phyloP scores from a whole-genome alignment of 2,329 filamentous ascomycete species.

The Laburnicola sp. region DNA sequence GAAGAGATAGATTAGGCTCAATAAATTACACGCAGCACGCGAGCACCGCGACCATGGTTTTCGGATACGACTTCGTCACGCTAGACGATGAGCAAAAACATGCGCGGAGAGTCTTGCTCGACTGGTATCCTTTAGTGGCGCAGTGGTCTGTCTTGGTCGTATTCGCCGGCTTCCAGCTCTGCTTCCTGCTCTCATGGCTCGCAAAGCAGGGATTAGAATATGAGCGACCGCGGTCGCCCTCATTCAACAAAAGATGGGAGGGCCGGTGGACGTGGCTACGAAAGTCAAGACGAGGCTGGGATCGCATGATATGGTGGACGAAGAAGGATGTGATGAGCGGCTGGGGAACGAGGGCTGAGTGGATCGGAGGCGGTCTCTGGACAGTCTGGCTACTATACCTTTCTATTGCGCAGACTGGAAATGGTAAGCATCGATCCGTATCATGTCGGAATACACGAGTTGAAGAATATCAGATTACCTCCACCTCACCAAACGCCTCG shows the following conservation, averaged over 20 bases:
- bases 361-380: conserved; percentile 55
- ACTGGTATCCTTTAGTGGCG: conserved; percentile 58
- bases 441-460: neutral
- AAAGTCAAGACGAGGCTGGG: conserved; percentile 27
- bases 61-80: conserved; percentile 59
- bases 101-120: conserved; percentile 56
- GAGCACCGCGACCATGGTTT: conserved; percentile 17
- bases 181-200: conserved; percentile 43
- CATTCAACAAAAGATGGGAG: conserved; percentile 40
- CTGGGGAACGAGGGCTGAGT: conserved; percentile 57
- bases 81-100: conserved; percentile 55
- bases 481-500: conserved; percentile 65
- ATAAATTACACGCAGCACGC: conserved; percentile 1
- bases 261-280: conserved; percentile 29
- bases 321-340: conserved; percentile 48
- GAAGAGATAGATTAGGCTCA: conserved; percentile 3
- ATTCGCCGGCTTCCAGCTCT: conserved; percentile 48
- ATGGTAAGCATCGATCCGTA: conserved; percentile 50
- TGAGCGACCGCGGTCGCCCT: conserved; percentile 48
- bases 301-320: conserved; percentile 49
- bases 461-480: conserved; percentile 57
- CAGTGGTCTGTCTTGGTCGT: conserved; percentile 58
- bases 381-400: conserved; percentile 57
- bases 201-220: conserved; percentile 29
- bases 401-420: conserved; percentile 55